A percentile compares a stretch with the other conserved stretches of the same genome.
phyloP scores from a whole-genome alignment of 371 early-diverging fungal species.

The Smittium mucronatum region DNA sequence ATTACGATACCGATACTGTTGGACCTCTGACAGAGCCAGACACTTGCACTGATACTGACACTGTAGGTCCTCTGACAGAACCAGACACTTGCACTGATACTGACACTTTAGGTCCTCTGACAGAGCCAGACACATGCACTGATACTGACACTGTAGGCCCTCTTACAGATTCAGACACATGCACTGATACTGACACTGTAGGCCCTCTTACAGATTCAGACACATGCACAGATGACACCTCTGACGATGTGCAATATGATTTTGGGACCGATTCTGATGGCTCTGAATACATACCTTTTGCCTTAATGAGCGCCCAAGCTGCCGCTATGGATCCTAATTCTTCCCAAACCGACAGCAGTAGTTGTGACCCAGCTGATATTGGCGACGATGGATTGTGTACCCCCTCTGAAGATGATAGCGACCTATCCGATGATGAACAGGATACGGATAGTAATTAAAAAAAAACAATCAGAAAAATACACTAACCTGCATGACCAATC shows the following conservation, averaged over 20 bases:
- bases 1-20: too few species aligned
- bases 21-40: background rate
- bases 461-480: too few species aligned
- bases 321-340: too few species aligned
- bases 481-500: too few species aligned
- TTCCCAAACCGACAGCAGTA: too few species aligned
- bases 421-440: background rate
- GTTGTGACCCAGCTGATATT: background rate
- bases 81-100: background rate
- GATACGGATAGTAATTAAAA: too few species aligned
- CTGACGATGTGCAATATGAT: background rate
- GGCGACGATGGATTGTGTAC: background rate
- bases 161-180: too few species aligned
- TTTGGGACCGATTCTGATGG: background rate
- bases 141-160: background rate
- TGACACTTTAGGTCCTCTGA: background rate
- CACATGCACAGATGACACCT: background rate
- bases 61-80: too few species aligned
- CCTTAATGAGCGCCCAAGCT: background rate
- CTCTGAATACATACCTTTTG: background rate
- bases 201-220: too few species aligned
- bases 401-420: background rate
- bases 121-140: background rate
- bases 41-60: background rate
- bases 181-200: background rate